Evolutionary conservation across 1,139 yeast species (phyloP), one percentile per base, ranked within the genome.

Genomic region (Wickerhamomyces sp.): DNA sequence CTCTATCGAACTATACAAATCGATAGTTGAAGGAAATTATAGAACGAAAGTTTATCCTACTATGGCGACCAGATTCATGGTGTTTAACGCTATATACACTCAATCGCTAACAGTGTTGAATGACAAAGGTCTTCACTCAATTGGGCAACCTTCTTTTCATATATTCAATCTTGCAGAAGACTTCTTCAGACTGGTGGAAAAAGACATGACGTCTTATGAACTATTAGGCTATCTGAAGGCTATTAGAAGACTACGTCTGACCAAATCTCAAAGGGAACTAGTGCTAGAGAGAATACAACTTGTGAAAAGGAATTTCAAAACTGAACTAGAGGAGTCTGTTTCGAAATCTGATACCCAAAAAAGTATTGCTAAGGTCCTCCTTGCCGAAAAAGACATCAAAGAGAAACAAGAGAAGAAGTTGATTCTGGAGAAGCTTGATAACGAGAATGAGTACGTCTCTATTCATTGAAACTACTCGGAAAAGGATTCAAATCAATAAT

Each of bases 221-320:
- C 27, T 53, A 7, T 43, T 43, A 27, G 59, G 60, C 1, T 56
- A 51, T 37, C 41, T 54, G 23, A 55, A 55, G 33, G 46, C 59
- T 2, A 31, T 55, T 13, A 55, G 56, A 47, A 50, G 56, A 37
- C 37, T 56, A 9, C 51, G 58, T 13, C 23, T 56, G 18, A 43
- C 49, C 5, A 46, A 39, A 9, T 45, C 41, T 11, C 55, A 49
- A 39, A 50, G 57, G 37, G 44, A 43, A 6, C 36, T 38, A 2
- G 51, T 53, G 1, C 29, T 56, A 27, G 23, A 43, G 23, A 38
- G 48, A 6, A 48, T 56, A 8, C 44, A 37, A 8, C 10, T n/a
- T 18, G 45, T 49, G 26, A 47, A 49, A 27, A 31, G 41, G 1
- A 39, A 37, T 26, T 49, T 50, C 34, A 45, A 43, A 14, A 37